phyloP scores from a whole-genome alignment of 2,329 filamentous ascomycete genomes.

The Plectosphaerella sp. region DNA sequence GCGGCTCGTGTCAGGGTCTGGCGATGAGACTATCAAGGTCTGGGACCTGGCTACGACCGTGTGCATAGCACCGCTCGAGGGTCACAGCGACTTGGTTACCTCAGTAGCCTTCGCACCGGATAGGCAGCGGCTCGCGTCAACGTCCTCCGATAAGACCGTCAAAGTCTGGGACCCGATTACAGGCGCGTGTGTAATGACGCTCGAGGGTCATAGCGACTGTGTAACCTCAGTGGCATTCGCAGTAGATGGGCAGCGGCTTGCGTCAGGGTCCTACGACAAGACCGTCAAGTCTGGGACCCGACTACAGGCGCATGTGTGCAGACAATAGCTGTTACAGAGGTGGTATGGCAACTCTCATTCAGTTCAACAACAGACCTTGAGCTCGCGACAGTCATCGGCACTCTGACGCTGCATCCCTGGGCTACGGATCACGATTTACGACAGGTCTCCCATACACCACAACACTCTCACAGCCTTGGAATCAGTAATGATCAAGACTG shows the following conservation, averaged over 20 bases:
- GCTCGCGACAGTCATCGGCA: too few species aligned
- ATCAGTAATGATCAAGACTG: too few species aligned
- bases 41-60: constrained; percentile 9
- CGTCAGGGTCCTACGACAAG: constrained; percentile 6
- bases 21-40: constrained; percentile 9
- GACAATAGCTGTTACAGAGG: background rate
- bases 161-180: constrained; percentile 10
- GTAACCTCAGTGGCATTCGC: constrained; percentile 9
- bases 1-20: constrained; percentile 9
- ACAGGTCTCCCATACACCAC: too few species aligned
- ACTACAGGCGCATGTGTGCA: constrained; percentile 2
- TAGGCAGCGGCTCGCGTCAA: constrained; percentile 10
- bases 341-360: too few species aligned
- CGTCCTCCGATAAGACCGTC: constrained; percentile 7
- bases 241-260: background rate
- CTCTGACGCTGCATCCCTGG: too few species aligned
- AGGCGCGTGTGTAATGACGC: constrained; percentile 1
- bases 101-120: constrained; percentile 15
- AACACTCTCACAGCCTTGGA: too few species aligned
- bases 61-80: constrained; percentile 1
- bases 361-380: too few species aligned
- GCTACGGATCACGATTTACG: too few species aligned
- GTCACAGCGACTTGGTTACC: constrained; percentile 1
- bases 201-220: constrained; percentile 4
- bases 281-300: constrained; percentile 12